phyloP scores from a whole-genome alignment of 139 green algal genomes.

The Ostreobium quekettii region DNA sequence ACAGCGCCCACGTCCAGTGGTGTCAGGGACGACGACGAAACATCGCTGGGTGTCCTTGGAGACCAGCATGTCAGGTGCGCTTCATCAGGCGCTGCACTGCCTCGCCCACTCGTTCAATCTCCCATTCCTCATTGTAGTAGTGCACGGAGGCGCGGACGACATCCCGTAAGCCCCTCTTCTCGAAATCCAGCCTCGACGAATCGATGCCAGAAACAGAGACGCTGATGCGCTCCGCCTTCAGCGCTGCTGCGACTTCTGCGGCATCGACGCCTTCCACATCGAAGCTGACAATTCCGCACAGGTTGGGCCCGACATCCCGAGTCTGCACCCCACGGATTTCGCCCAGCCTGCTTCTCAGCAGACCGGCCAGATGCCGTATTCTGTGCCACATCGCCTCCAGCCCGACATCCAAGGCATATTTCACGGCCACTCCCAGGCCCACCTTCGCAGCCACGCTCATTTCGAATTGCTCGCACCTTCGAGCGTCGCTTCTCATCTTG shows the following conservation, averaged over 20 bases:
- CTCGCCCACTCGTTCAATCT: conserved; percentile 34
- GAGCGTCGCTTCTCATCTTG: conserved; percentile 26
- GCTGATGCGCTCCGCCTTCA: conserved; percentile 28
- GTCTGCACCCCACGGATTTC: conserved; percentile 28
- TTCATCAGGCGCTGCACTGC: conserved; percentile 23
- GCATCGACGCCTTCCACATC: conserved; percentile 18
- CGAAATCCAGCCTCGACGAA: conserved; percentile 49
- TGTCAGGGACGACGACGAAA: too few relatives aligned
- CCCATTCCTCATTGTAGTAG: conserved; percentile 53
- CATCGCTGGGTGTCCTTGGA: too few relatives aligned
- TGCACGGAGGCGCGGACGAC: conserved; percentile 52
- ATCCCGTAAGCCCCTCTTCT: conserved; percentile 24
- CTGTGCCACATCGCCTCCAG: conserved; percentile 36
- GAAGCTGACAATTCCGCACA: conserved; percentile 69
- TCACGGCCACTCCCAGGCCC: conserved; percentile 48
- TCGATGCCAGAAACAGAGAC: conserved; percentile 31
- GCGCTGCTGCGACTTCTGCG: conserved; percentile 18
- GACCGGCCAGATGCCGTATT: conserved; percentile 32
- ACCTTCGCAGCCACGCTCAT: conserved; percentile 52
- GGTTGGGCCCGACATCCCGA: conserved; percentile 31
- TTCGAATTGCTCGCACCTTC: conserved; percentile 61
- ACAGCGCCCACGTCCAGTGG: too few relatives aligned
- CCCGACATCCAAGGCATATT: conserved; percentile 37
- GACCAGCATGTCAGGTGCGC: too few relatives aligned
- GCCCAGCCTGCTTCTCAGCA: conserved; percentile 28